Base-by-base conservation (phyloP, 2,329 filamentous ascomycete species). In the Nigrograna mackinnonii region DNA sequence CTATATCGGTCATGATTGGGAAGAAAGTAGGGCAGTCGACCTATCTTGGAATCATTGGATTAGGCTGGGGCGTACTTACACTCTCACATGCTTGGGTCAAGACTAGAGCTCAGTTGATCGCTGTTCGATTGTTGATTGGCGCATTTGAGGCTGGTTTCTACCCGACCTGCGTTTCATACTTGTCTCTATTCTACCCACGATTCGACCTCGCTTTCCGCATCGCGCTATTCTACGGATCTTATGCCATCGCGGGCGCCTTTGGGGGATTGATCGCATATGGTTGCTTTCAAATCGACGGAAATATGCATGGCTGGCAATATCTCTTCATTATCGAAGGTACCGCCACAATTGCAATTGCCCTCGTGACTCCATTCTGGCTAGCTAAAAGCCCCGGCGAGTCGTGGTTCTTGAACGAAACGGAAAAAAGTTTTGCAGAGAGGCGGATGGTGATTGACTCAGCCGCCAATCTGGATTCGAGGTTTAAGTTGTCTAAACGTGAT, bases 61-160 rank as follows among this genome's bases (percentile, higher is more conserved):
- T 59, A n/a, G 52, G 52, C 6, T 60, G 57, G 57, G 58, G 56
- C 11, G 30, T 48, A 9, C 47, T 52, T 28, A 62, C 58, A 22
- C 14, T 60, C 24, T 47, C 48, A 13, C 55, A 63, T 31, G 52
- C 55, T 3, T 57, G 54, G 34, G 52, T 60, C 22, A 52, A 41
- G 26, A 54, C 11, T 13, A 13, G 20, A 7, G 34, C 17, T 9
- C 2, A 9, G 12, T 30, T 50, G 5, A 48, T 48, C 20, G 46
- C 47, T 3, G 16, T 50, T 9, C 32, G 47, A 6, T 30, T 50
- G 16, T 28, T 50, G 4, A 20, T 50, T 13, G 47, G 46, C 3
- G 47, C 38, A 9, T 35, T 38, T 20, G 47, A 50, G 32, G 41
- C 47, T 22, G 47, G 47, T 6, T 50, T 50, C 21, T 22, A 26